Percentiles rank a stretch among this genome's conserved stretches.
Conservation (phyloP, 2,329 filamentous ascomycete genomes). For the Ilyonectria mors-panacis region DNA sequence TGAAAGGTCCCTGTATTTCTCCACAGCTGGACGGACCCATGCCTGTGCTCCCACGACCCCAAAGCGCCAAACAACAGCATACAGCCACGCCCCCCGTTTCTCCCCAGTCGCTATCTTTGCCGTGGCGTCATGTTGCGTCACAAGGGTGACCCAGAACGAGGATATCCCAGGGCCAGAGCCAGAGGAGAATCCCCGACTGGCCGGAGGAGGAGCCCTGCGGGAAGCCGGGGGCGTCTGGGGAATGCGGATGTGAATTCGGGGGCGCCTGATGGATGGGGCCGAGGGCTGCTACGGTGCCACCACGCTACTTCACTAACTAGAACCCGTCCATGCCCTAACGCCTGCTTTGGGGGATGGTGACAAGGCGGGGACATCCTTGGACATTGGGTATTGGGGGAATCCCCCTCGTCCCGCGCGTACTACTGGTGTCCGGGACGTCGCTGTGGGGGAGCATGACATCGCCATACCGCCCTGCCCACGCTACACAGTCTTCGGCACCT, state of each 20-base stretch:
- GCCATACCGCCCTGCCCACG: not conserved
- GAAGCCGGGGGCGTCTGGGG: conserved; percentile 25
- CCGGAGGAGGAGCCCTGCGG: not conserved
- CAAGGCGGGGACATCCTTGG: conserved; percentile 1
- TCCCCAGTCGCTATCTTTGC: not conserved
- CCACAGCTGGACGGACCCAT: not conserved
- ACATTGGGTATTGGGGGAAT: not conserved
- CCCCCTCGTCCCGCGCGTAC: not conserved
- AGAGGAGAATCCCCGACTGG: not conserved
- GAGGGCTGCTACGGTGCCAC: no score
- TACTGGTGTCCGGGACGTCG: not conserved
- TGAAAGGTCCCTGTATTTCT: not conserved
- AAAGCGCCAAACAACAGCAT: not conserved
- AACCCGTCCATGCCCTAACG: not conserved
- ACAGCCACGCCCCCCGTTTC: not conserved
- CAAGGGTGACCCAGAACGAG: conserved; percentile 1
- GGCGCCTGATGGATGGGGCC: conserved; percentile 2
- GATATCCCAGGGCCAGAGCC: not conserved
- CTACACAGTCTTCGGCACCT: not conserved
- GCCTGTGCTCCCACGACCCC: not conserved
- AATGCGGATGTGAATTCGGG: conserved; percentile 19
- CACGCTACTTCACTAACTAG: not conserved
- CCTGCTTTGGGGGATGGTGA: conserved; percentile 20
- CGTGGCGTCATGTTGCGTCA: conserved; percentile 18
- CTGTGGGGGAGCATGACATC: conserved; percentile 28